phyloP scores from a whole-genome alignment of 768 basidiomycete species.

The Pleurotus salmoneostramineus region DNA sequence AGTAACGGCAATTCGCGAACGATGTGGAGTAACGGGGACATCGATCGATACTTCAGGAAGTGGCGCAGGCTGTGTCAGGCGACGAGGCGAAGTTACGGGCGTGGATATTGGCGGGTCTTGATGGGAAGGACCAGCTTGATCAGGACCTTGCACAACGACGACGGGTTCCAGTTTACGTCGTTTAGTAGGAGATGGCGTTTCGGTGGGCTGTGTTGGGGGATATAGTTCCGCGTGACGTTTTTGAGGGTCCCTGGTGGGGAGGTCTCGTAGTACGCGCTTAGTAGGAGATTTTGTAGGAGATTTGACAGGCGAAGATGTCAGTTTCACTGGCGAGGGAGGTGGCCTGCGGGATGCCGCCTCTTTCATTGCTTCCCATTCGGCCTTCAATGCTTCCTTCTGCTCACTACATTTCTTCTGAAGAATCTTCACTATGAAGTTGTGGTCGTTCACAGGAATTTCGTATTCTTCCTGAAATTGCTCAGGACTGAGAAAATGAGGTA shows the following conservation, averaged over 20 bases:
- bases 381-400: conserved; percentile 16
- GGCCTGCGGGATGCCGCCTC: conserved; percentile 6
- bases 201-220: conserved; percentile 19
- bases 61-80: neutral
- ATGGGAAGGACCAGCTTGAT: no score
- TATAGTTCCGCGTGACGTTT: conserved; percentile 26
- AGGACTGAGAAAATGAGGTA: conserved; percentile 12
- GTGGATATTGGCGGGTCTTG: no score
- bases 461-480: conserved; percentile 20
- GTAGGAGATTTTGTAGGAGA: conserved; percentile 14
- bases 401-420: conserved; percentile 20
- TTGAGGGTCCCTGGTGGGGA: conserved; percentile 33
- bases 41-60: neutral
- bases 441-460: conserved; percentile 16
- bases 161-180: conserved; percentile 22
- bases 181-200: conserved; percentile 39
- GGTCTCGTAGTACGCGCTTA: conserved; percentile 17
- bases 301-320: conserved; percentile 16
- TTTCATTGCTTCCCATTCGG: conserved; percentile 14
- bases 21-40: neutral
- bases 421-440: conserved; percentile 16
- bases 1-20: neutral
- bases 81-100: no score
- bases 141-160: no score
- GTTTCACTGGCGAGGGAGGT: conserved; percentile 18